Evolutionary conservation across 495 filamentous ascomycete species (phyloP).

Genomic region (Tuber brumale): DNA sequence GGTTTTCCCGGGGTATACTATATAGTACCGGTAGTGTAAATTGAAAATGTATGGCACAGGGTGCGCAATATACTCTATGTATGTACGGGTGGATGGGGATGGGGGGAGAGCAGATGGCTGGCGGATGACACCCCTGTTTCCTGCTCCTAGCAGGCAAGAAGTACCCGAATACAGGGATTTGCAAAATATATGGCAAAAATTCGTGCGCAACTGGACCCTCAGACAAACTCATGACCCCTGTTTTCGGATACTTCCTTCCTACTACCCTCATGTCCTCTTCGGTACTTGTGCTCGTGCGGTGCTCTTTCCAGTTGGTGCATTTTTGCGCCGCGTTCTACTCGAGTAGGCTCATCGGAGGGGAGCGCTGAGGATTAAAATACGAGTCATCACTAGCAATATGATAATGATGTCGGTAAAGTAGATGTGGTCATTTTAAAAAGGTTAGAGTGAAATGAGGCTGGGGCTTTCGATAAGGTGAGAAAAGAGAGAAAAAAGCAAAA

Average conservation of each 20-base stretch:
- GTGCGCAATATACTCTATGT: neutral
- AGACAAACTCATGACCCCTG: neutral
- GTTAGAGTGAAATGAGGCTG: neutral
- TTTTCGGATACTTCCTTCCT: neutral
- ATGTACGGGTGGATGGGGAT: neutral
- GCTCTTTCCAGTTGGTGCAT: neutral
- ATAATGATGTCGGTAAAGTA: neutral
- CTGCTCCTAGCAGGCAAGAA: neutral
- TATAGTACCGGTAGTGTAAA: neutral
- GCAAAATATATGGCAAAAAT: neutral
- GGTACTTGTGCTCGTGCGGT: neutral
- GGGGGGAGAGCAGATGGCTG: neutral
- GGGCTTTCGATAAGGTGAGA: neutral
- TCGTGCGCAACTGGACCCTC: neutral
- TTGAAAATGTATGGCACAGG: neutral
- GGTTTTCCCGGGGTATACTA: neutral
- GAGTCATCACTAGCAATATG: neutral
- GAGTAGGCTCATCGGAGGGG: neutral
- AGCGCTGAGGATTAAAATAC: neutral
- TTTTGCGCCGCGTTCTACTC: neutral
- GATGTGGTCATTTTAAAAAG: neutral
- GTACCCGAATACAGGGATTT: neutral
- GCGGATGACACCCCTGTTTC: neutral
- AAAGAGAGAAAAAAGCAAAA: neutral
- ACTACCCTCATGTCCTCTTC: neutral